Evolutionary conservation across 1,284 basidiomycete genomes (phyloP).

Genomic region (Cryptococcus sp.): DNA sequence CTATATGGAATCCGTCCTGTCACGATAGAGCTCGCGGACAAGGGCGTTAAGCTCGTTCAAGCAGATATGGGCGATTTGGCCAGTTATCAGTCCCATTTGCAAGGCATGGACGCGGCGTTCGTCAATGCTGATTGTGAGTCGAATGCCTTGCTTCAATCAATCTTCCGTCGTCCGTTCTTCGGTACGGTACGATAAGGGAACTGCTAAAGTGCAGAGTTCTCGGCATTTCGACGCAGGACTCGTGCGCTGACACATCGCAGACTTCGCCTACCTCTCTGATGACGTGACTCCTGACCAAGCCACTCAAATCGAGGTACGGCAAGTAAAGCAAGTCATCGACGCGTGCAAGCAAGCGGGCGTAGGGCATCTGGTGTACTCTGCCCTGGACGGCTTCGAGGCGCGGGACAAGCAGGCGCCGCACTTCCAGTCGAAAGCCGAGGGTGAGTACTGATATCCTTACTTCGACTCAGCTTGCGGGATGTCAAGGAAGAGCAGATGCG

Average conservation of each 20-base stretch:
- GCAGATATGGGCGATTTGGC: constrained; percentile 22
- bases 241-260: no score
- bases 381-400: constrained; percentile 26
- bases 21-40: constrained; percentile 12
- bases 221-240: no score
- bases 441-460: constrained; percentile 10
- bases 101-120: constrained; percentile 29
- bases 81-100: constrained; percentile 22
- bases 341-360: constrained; percentile 27
- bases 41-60: constrained; percentile 24
- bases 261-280: no score
- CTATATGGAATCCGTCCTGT: neutral
- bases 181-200: no score
- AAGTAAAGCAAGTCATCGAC: constrained; percentile 23
- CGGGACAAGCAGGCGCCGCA: constrained; percentile 24
- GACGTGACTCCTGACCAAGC: no score
- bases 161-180: no score
- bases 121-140: constrained; percentile 35
- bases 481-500: no score
- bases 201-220: no score
- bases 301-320: neutral
- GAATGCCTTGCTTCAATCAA: no score
- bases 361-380: constrained; percentile 37
- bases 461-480: no score
- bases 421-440: constrained; percentile 33